Evolutionary conservation across 768 basidiomycete species (phyloP), one percentile per base, ranked within the genome.

Genomic region (Leccinellum luteum): DNA sequence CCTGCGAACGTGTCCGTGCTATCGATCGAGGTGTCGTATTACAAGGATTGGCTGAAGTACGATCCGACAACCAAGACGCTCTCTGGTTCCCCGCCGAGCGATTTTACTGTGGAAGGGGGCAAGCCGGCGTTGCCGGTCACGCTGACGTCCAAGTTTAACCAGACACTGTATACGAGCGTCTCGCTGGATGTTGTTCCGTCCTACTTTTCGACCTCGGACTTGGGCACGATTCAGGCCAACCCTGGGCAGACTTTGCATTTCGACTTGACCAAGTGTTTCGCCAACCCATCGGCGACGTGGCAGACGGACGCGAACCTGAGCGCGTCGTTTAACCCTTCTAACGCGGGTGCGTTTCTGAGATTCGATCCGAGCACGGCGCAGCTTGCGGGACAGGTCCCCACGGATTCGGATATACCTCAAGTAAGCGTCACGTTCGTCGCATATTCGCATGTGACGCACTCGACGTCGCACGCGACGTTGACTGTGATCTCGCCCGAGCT

Each of bases 141-240:
- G 27, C 66, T 97, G 41, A 80, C 73, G 21, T 81, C 89, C 2
- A 69, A 76, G 17, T 85, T 87, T 71, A 86, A 90, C 65, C 87
- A 93, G 69, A 80, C 82, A 0, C 63, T 92, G 57, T 72, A 77
- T 19, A 85, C 87, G 19, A 85, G 78, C 60, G 76, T 95, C 32
- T 76, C 82, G 2, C 65, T 98, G 60, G 81, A 81, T 27, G 69
- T 91, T 21, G 83, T 87, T 9, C 80, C 87, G 4, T 89, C 92
- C 4, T 90, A 83, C 69, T 96, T 97, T 75, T 75, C 80, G 12
- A 60, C 75, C 21, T 75, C 83, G 21, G 72, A 75, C 31, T 73
- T 92, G 45, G 83, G 88, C 17, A 77, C 84, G 21, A 73, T 88
- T 50, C 73, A 81, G 49, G 80, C 78, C 38, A 74, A 77, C 25